Evolutionary conservation across 2,329 filamentous ascomycete species (phyloP), one percentile per base, ranked within the genome.

Genomic region (Colletotrichum eleusines): DNA sequence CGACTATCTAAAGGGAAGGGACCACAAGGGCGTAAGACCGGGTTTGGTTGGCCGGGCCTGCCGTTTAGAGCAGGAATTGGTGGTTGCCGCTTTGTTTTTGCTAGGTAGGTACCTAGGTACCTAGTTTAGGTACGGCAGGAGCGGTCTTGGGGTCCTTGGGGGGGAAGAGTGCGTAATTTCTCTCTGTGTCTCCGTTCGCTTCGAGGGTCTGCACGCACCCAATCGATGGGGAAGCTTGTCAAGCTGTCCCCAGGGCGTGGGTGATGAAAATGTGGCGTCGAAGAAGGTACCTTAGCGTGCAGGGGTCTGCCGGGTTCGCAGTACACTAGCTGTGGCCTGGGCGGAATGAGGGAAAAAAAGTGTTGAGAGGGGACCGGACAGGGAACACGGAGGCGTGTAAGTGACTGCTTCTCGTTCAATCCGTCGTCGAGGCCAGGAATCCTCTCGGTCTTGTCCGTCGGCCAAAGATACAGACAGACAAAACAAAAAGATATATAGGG

Each of bases 241-340:
- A 23, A 71, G 64, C 68, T 71, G 63, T 58, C 53, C 50, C 23
- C 23, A 38, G 55, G n/a, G 40, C n/a, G 42, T 68, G 68, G 64
- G 68, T 63, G 58, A 71, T 71, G 64, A 59, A 59, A 71, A 68
- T 71, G 68, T 71, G 68, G 64, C 68, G 64, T 68, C 53, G 50
- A 54, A 53, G 44, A 63, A 59, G 51, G 58, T 48, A 38, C 68
- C 44, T 68, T 71, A 68, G 68, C 64, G 68, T 54, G 51, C 68
- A 71, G 53, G 68, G 68, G 64, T 63, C 68, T 50, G 66, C 61
- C 66, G 60, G 66, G 66, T 38, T 65, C 46, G 61, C 54, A 69
- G 60, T n/a, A 35, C 33, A 20, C 20, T 33, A 33, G 18, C 16
- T 26, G 53, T 69, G 54, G 66, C 38, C 66, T 69, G 61, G 55